Base-by-base conservation (phyloP, 176 grass and related monocot genomes). In the Hordeum marinum region DNA sequence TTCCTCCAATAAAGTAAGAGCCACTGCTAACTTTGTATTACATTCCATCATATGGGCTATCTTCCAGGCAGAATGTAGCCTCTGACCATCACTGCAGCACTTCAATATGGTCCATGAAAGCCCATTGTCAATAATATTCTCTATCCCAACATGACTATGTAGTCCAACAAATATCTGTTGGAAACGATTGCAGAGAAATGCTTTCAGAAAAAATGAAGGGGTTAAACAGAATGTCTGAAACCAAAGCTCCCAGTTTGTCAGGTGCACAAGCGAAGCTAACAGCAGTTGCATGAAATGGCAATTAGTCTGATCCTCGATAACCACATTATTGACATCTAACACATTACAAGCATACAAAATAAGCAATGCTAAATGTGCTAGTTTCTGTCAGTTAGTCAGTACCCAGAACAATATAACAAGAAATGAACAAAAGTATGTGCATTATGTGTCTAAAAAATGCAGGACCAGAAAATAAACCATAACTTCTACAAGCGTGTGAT, bases 1-100 rank as follows among this genome's bases (percentile, higher is more conserved):
- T 87, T 98, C 96, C 80, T 98, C 96, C 75, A 92, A 89, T 82
- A 98, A 72, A 90, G 87, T 95, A 68, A 95, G 86, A 82, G 91
- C 91, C 78, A 98, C 88, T 29, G 96, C 93, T 78, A 98, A 85
- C 77, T 98, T 98, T 46, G 80, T 94, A 89, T 98, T 95, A 31
- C 90, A 90, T 79, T 95, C 93, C 59, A 82, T 77, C 83, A 95
- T 77, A 40, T 76, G 65, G 52, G 89, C 84, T 77, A 98, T 91
- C 69, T 85, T 95, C 79, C 73, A 84, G 63, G 84, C 40, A 92
- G 88, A 92, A 43, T 89, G 85, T 74, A 90, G 55, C 83, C 85
- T 95, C 81, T 60, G 73, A 40, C 90, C 88, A 78, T 90, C 96
- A 89, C 74, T 89, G 78, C 94, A 89, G 80, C 93, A 95, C 87